These are phyloP conservation scores for Lachnum nothofagi DNA, from an alignment of 2,329 filamentous ascomycete species.

Conservation along the genomic window DNA sequence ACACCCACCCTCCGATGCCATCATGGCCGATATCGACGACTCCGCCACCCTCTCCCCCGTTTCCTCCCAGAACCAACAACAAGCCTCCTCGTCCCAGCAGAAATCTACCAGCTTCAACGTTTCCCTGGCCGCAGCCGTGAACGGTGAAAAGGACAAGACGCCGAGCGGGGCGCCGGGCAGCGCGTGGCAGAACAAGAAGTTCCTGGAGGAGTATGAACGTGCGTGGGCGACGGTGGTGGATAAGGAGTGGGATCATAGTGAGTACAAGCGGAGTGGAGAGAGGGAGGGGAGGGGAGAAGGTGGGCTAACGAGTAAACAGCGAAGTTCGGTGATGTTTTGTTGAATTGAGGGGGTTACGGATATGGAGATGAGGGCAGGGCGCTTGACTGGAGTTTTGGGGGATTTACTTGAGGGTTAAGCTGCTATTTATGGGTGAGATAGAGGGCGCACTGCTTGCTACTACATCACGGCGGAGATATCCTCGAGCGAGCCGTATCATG, in stretches of 20 bases:
- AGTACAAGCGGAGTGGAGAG: conserved; percentile 22
- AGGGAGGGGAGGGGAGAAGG: neutral
- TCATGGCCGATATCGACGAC: conserved; percentile 28
- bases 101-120: conserved; percentile 1
- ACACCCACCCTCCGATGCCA: conserved; percentile 6
- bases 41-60: conserved; percentile 21
- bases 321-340: neutral
- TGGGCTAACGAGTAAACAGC: neutral
- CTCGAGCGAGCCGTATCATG: neutral
- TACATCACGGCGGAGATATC: neutral
- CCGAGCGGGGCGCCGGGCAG: conserved; percentile 40
- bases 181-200: conserved; percentile 52
- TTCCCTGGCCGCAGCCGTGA: too few species aligned
- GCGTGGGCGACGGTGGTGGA: conserved; percentile 47
- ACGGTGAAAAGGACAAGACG: conserved; percentile 15
- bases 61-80: conserved; percentile 1
- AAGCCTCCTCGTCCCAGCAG: too few species aligned
- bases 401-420: neutral
- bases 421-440: too few species aligned
- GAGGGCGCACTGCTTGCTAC: too few species aligned
- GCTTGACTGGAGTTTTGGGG: neutral
- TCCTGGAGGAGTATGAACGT: conserved; percentile 48
- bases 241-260: conserved; percentile 45
- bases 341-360: neutral
- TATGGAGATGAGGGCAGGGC: neutral